Evolutionary conservation across 164 flowering plant genomes (phyloP), one percentile per base, ranked within the genome.

Genomic region (Vitis amurensis): DNA sequence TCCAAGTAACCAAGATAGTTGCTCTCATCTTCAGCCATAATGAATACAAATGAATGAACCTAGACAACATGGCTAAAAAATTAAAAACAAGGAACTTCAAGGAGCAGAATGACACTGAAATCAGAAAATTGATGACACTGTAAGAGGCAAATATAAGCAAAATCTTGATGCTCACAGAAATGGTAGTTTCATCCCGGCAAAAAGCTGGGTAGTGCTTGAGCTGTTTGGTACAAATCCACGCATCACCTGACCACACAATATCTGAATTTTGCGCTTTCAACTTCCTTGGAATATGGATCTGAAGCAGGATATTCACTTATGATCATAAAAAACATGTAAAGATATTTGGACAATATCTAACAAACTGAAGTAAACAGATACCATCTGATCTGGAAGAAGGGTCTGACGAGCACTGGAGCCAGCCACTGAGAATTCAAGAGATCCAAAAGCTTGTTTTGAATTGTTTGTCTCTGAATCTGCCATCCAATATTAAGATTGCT

Each of bases 41-140:
- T 81, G 71, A 78, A 83, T 47, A 90, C 94, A 81, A 91, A 91
- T 8, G 97, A 87, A 68, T 87, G 91, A 64, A 88, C 78, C 97
- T 91, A 84, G 67, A 76, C 14, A 78, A n/a, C 65, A 73, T 37
- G 58, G 12, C 4, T 37, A 37, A 53, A 57, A 23, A 30, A 60
- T 2, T 2, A 19, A 37, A 47, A 2, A 16, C 17, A 60, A 19
- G 5, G 9, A 52, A 65, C 16, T n/a, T 61, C 30, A 16, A 49
- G 50, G 14, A 55, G 19, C 23, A 55, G 23, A 52, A 73, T 16
- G 27, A 3, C n/a, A 55, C 9, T 31, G 23, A 19, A 71, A 61
- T 3, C 27, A 14, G 23, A 30, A 67, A 61, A 60, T 53, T 19
- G 13, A 70, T 8, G 15, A 2, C 23, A 56, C 10, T 11, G 14